These are phyloP conservation scores for Oenanthe javanica DNA, from an alignment of 140 eudicot species.

Conservation along the genomic window DNA sequence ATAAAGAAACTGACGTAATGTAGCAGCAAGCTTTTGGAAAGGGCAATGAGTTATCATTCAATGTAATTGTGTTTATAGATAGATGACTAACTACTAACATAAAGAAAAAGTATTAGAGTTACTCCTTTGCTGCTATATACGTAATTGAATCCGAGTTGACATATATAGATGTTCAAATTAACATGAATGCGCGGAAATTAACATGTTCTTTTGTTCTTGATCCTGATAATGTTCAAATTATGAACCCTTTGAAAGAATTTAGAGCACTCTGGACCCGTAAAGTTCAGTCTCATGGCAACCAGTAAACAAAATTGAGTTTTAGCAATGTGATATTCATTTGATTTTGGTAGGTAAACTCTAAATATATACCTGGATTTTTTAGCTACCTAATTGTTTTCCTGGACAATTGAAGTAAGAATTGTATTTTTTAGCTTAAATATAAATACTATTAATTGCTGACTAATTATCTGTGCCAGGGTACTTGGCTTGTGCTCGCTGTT, in stretches of 20 bases:
- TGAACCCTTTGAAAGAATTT: not conserved
- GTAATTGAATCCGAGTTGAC: not conserved
- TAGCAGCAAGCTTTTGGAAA: not conserved
- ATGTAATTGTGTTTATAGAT: not conserved
- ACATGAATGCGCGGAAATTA: not conserved
- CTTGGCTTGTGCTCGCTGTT: slow-evolving; percentile 92
- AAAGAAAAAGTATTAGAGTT: not conserved
- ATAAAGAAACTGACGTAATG: not conserved
- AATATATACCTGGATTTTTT: not conserved
- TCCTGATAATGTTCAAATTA: not conserved
- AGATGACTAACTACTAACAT: not conserved
- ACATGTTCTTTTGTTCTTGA: not conserved
- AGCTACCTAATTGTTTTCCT: not conserved
- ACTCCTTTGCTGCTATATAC: not conserved
- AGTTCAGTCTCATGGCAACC: not conserved
- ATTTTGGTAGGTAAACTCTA: not conserved
- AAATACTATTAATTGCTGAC: not conserved
- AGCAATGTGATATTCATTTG: not conserved
- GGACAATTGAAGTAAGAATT: not conserved
- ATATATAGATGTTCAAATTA: not conserved
- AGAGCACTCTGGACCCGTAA: not conserved
- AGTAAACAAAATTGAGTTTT: not conserved
- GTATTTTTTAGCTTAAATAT: not conserved
- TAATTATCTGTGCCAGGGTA: slow-evolving; percentile 44
- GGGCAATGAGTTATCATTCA: not conserved